A percentile compares a stretch with the other conserved stretches of the same genome.
These are phyloP conservation scores for Diaporthe australafricana DNA, from an alignment of 2,329 filamentous ascomycete species.

Conservation along the genomic window DNA sequence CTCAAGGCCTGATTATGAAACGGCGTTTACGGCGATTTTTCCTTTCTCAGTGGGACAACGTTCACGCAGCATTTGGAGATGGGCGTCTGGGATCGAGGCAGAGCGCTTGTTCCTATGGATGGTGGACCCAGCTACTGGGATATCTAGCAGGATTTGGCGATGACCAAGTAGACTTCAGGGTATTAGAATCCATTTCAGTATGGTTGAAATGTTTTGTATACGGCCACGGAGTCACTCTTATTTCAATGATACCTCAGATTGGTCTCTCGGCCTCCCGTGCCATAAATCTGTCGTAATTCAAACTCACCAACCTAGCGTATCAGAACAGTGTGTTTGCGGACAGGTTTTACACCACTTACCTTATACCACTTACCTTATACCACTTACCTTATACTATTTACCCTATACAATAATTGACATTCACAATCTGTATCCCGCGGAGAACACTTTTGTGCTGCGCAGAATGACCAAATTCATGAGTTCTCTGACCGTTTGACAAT, in stretches of 20 bases:
- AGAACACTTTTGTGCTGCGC: no score
- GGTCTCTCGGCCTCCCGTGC: neutral
- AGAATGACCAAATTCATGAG: no score
- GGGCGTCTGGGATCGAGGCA: conserved; percentile 5
- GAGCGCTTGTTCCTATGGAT: neutral
- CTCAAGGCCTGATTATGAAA: neutral
- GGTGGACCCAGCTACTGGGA: neutral
- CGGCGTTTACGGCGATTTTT: conserved; percentile 18
- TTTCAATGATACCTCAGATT: conserved; percentile 10
- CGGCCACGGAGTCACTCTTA: conserved; percentile 15
- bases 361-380: no score
- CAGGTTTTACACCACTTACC: neutral
- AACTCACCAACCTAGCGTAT: neutral
- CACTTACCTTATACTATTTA: no score
- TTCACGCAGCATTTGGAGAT: conserved; percentile 1
- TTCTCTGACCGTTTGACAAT: neutral
- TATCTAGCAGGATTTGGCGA: neutral
- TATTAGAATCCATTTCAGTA: neutral
- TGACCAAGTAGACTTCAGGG: neutral
- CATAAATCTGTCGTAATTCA: neutral
- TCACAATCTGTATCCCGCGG: neutral
- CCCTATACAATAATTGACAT: no score
- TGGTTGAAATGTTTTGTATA: conserved; percentile 23
- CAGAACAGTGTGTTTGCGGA: neutral
- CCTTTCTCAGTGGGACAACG: neutral